Conservation (phyloP, 2,329 filamentous ascomycete genomes). For the Ophiostoma sp. region DNA sequence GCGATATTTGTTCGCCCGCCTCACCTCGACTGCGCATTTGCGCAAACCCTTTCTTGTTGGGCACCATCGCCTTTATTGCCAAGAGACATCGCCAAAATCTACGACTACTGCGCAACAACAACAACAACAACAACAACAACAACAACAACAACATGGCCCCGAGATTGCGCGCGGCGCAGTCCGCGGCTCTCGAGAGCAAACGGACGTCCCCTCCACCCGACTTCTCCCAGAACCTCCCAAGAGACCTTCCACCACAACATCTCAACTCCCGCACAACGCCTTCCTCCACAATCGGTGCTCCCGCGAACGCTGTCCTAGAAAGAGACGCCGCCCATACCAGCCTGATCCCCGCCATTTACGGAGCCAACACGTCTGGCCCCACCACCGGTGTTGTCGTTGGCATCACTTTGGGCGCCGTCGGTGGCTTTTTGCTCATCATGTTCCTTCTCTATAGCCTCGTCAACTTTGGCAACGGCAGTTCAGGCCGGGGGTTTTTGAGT, state of each 20-base stretch:
- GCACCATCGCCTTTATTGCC: not conserved
- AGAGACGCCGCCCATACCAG: slow-evolving; percentile 30
- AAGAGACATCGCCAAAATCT: not conserved
- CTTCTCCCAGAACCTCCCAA: not conserved
- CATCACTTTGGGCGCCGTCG: slow-evolving; percentile 47
- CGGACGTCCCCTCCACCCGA: not conserved
- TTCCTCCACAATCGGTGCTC: not conserved
- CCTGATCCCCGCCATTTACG: slow-evolving; percentile 38
- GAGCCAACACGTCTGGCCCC: slow-evolving; percentile 32
- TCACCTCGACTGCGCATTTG: not conserved
- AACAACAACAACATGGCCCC: slow-evolving; percentile 1
- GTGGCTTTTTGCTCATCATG: slow-evolving; percentile 42
- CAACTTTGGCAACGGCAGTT: slow-evolving; percentile 32
- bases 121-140: not conserved
- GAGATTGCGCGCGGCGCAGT: slow-evolving; percentile 3
- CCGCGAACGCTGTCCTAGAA: slow-evolving; percentile 11
- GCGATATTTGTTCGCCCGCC: not conserved
- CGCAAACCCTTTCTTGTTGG: not conserved
- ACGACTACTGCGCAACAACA: not conserved
- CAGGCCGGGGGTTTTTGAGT: not conserved
- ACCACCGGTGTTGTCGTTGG: slow-evolving; percentile 42
- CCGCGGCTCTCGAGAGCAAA: not conserved
- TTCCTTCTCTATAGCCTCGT: slow-evolving; percentile 39
- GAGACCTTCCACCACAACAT: not conserved
- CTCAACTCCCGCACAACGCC: not conserved